phyloP scores from a whole-genome alignment of 371 early-diverging fungal species.

The Mortierella polycephala region DNA sequence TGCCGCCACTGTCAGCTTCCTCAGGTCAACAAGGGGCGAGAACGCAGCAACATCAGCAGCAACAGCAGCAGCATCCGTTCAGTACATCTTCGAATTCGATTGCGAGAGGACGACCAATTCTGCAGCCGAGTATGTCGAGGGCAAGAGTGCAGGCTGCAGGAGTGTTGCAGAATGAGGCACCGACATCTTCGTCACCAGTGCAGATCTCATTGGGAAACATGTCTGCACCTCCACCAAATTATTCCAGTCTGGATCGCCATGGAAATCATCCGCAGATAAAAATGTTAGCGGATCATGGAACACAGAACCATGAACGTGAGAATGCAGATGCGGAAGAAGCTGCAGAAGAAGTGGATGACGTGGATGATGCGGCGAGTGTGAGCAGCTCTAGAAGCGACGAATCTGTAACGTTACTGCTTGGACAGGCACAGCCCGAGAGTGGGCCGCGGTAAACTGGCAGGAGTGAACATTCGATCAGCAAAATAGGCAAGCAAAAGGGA shows the following conservation, averaged over 20 bases:
- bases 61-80: background rate
- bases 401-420: conserved; percentile 18
- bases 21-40: background rate
- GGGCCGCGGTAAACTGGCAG: background rate
- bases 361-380: conserved; percentile 8
- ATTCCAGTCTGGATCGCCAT: conserved; percentile 27
- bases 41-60: background rate
- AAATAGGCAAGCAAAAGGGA: background rate
- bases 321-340: background rate
- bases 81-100: background rate
- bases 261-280: conserved; percentile 1
- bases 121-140: conserved; percentile 36
- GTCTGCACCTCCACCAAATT: conserved; percentile 29
- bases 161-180: conserved; percentile 9
- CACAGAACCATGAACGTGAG: background rate
- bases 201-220: conserved; percentile 18
- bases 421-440: conserved; percentile 15
- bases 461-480: background rate
- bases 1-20: no score
- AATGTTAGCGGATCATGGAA: background rate
- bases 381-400: conserved; percentile 20
- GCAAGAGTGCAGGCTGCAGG: conserved; percentile 27
- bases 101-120: conserved; percentile 14
- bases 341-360: conserved; percentile 7
- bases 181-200: conserved; percentile 6